Conservation (phyloP, 495 filamentous ascomycete species). For the Xylaria venustula region DNA sequence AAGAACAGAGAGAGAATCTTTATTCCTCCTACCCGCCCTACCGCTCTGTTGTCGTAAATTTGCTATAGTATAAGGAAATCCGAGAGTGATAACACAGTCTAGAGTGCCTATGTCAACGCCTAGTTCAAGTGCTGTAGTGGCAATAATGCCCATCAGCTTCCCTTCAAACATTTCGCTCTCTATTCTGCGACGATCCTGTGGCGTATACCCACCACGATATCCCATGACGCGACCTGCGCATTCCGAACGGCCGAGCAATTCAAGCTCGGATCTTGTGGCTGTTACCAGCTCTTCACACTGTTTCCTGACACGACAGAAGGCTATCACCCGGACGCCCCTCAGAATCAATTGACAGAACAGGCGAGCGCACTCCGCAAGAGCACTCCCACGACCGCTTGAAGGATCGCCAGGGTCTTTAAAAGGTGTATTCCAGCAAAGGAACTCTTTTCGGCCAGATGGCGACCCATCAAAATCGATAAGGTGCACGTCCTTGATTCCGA, state of each 20-base stretch:
- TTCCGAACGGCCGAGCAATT: slow-evolving; percentile 67
- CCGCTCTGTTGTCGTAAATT: slow-evolving; percentile 95
- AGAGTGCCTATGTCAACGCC: slow-evolving; percentile 95
- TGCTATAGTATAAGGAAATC: slow-evolving; percentile 93
- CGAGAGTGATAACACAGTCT: slow-evolving; percentile 90
- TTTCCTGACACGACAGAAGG: slow-evolving; percentile 84
- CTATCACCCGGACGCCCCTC: slow-evolving; percentile 87
- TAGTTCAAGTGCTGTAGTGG: slow-evolving; percentile 88
- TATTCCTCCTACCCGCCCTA: slow-evolving; percentile 87
- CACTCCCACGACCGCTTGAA: slow-evolving; percentile 79
- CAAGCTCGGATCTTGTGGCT: slow-evolving; percentile 76
- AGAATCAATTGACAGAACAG: slow-evolving; percentile 89
- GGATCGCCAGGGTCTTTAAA: slow-evolving; percentile 89
- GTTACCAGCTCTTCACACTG: slow-evolving; percentile 83
- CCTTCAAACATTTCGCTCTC: slow-evolving; percentile 98
- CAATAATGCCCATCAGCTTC: slow-evolving; percentile 87
- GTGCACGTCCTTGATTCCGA: slow-evolving; percentile 76
- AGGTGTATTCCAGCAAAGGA: slow-evolving; percentile 97
- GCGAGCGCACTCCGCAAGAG: slow-evolving; percentile 77
- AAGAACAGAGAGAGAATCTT: slow-evolving; percentile 87
- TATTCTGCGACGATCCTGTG: slow-evolving; percentile 86
- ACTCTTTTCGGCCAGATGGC: slow-evolving; percentile 90
- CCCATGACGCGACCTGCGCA: slow-evolving; percentile 83
- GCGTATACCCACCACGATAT: slow-evolving; percentile 93
- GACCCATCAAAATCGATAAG: slow-evolving; percentile 90